A percentile compares a stretch with the other conserved stretches of the same genome.
Evolutionary conservation across 2,329 filamentous ascomycete genomes (phyloP).

Genomic region (Lasiodiplodia sp.): DNA sequence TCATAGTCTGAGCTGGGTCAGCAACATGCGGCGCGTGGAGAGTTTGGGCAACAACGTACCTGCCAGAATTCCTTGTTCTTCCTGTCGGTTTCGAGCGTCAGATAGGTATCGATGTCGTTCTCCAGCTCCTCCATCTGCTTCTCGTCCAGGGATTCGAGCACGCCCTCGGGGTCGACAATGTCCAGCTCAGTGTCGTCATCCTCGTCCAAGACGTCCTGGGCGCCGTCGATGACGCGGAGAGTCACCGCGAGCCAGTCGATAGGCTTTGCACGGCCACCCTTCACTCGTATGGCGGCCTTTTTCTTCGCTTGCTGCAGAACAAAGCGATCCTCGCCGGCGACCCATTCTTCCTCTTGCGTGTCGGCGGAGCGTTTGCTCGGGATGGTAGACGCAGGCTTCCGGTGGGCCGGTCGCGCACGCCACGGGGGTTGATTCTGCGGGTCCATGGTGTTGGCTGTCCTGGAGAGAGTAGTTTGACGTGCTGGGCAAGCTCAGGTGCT

Average conservation of each 20-base stretch:
- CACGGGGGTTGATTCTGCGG: slow-evolving; percentile 45
- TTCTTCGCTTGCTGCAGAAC: slow-evolving; percentile 97
- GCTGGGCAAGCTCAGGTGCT: background rate
- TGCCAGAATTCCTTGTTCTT: slow-evolving; percentile 89
- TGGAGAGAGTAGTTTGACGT: slow-evolving; percentile 1
- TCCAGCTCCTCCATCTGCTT: slow-evolving; percentile 77
- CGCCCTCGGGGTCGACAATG: slow-evolving; percentile 78
- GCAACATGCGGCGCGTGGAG: slow-evolving; percentile 11
- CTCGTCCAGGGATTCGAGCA: slow-evolving; percentile 76
- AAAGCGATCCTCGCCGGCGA: slow-evolving; percentile 94
- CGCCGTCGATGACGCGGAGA: slow-evolving; percentile 84
- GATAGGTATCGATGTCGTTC: slow-evolving; percentile 80
- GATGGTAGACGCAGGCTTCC: slow-evolving; percentile 43
- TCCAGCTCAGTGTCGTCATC: slow-evolving; percentile 81
- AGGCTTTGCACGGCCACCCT: slow-evolving; percentile 86
- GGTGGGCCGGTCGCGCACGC: slow-evolving; percentile 39
- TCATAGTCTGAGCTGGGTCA: slow-evolving; percentile 68
- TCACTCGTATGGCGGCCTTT: slow-evolving; percentile 93
- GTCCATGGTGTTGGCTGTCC: slow-evolving; percentile 36
- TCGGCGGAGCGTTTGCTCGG: slow-evolving; percentile 54
- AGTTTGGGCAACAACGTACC: slow-evolving; percentile 49
- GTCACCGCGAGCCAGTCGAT: slow-evolving; percentile 95
- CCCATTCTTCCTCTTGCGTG: slow-evolving; percentile 68
- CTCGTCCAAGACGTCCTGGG: slow-evolving; percentile 80
- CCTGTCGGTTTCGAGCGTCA: slow-evolving; percentile 78